phyloP scores from a whole-genome alignment of 257 asterid species.

The Parsonsia alboflavescens region DNA sequence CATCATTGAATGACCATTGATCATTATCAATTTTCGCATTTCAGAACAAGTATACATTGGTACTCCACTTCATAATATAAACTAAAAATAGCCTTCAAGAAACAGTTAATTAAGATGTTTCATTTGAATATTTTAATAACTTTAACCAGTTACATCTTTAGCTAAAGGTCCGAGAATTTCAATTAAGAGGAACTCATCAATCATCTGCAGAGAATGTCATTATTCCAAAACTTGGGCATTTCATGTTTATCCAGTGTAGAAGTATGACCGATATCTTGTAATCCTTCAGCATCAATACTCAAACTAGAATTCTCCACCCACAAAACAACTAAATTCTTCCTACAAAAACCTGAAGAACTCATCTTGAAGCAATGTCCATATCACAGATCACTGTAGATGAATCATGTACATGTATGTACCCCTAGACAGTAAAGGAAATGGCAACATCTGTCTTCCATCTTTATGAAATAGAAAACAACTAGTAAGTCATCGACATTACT shows the following conservation, averaged over 20 bases:
- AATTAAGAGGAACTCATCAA: background rate
- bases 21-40: background rate
- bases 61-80: background rate
- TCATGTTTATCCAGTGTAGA: background rate
- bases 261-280: background rate
- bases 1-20: background rate
- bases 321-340: background rate
- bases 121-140: background rate
- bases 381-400: background rate
- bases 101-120: background rate
- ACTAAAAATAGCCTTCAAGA: background rate
- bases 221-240: background rate
- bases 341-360: background rate
- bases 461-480: background rate
- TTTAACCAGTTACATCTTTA: background rate
- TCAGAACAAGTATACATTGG: background rate
- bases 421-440: background rate
- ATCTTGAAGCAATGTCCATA: background rate
- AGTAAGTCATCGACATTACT: background rate
- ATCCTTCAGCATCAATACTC: background rate
- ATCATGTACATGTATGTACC: background rate
- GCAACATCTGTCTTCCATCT: background rate
- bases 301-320: conserved; percentile 1
- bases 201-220: background rate
- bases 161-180: background rate